Evolutionary conservation across 1,284 basidiomycete genomes (phyloP).

Genomic region (Lentinula novae-zelandiae): DNA sequence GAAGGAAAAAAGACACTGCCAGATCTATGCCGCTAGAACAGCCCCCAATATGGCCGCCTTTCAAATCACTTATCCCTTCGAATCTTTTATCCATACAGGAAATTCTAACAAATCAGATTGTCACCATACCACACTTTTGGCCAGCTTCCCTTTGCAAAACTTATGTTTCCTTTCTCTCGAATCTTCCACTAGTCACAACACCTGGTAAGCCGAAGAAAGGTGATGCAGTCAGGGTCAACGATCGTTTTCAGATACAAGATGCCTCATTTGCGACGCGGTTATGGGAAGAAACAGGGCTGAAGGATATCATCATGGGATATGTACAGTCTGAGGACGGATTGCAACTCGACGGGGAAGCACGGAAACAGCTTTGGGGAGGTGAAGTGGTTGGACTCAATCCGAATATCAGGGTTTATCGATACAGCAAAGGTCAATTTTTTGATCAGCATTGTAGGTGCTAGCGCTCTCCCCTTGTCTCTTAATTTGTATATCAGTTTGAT

Average conservation of each 20-base stretch:
- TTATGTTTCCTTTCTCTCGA: conserved; percentile 1
- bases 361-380: conserved; percentile 2
- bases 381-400: conserved; percentile 4
- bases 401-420: conserved; percentile 5
- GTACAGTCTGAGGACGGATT: conserved; percentile 1
- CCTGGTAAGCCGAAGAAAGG: conserved; percentile 6
- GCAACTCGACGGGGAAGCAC: background rate
- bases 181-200: conserved; percentile 1
- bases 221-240: conserved; percentile 7
- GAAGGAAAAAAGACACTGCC: background rate
- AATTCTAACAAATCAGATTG: background rate
- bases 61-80: background rate
- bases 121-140: conserved; percentile 3
- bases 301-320: conserved; percentile 1
- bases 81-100: background rate
- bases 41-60: background rate
- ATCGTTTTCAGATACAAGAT: conserved; percentile 5
- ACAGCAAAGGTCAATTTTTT: conserved; percentile 2
- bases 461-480: background rate
- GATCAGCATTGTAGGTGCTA: conserved; percentile 1
- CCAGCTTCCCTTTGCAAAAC: conserved; percentile 1
- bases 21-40: background rate
- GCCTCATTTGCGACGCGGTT: background rate
- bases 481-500: too few species aligned
- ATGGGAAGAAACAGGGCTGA: conserved; percentile 5